Evolutionary conservation across 208 protist species (phyloP).

Genomic region (Wallacemonas sp.): DNA sequence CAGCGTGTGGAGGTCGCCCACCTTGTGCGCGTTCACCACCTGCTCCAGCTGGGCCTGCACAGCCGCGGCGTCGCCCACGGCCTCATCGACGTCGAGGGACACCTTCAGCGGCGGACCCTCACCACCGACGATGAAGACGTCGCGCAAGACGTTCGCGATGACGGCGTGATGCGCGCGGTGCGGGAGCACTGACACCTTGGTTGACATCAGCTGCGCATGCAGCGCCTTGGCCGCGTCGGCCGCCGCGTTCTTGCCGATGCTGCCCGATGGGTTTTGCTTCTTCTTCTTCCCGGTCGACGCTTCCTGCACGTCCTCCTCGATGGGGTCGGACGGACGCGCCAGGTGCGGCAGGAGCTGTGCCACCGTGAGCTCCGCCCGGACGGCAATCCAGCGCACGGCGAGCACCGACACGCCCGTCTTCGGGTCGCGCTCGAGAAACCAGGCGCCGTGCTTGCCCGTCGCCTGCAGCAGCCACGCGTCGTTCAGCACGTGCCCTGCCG

Average conservation of each 20-base stretch:
- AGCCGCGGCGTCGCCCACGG: neutral
- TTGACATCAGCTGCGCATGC: conserved; percentile 1
- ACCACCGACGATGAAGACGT: conserved; percentile 62
- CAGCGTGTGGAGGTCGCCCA: conserved; percentile 23
- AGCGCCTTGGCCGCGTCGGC: conserved; percentile 1
- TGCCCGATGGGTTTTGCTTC: neutral
- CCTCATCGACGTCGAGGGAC: neutral
- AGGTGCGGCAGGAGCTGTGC: neutral
- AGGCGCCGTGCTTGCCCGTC: conserved; percentile 10
- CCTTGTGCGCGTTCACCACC: neutral
- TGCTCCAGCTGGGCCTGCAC: neutral
- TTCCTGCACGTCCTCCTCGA: neutral
- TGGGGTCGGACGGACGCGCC: neutral
- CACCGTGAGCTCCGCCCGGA: conserved; percentile 10
- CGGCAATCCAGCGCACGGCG: conserved; percentile 21
- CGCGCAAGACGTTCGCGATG: conserved; percentile 34
- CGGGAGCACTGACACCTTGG: conserved; percentile 18
- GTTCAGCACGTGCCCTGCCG: conserved; percentile 36
- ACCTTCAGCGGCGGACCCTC: conserved; percentile 3
- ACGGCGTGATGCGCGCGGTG: conserved; percentile 40
- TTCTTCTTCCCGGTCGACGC: neutral
- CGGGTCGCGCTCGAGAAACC: conserved; percentile 24
- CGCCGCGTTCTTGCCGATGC: neutral
- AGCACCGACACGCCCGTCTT: conserved; percentile 18
- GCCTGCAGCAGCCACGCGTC: conserved; percentile 77